A percentile compares a stretch with the other conserved stretches of the same genome.
phyloP scores from a whole-genome alignment of 1,139 yeast species.

The Chernovozyma aurita region DNA sequence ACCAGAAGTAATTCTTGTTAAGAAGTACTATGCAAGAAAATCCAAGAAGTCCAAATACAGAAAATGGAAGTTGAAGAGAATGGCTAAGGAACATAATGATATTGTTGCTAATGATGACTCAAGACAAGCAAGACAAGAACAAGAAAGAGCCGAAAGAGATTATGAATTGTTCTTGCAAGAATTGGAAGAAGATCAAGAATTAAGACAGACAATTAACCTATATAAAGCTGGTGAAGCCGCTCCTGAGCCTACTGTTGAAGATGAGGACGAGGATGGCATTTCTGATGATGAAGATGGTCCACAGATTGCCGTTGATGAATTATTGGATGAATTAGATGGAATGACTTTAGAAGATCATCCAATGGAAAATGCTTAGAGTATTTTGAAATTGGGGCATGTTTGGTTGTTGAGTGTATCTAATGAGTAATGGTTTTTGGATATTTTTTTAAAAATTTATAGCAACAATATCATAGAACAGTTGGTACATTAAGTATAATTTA shows the following conservation, averaged over 20 bases:
- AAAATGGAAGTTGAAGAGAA: conserved; percentile 94
- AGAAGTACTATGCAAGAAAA: conserved; percentile 85
- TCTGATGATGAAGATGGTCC: conserved; percentile 74
- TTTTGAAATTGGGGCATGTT: no score
- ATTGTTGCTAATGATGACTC: conserved; percentile 75
- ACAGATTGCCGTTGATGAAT: conserved; percentile 72
- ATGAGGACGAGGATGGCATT: conserved; percentile 38
- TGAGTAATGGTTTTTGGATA: no score
- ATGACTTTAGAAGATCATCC: conserved; percentile 67
- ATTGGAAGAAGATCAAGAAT: conserved; percentile 93
- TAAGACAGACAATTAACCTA: conserved; percentile 84
- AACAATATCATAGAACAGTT: no score
- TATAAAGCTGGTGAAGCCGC: conserved; percentile 60
- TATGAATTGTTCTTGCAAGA: conserved; percentile 95
- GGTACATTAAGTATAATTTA: no score
- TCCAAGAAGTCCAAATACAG: conserved; percentile 74
- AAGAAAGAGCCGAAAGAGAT: conserved; percentile 90
- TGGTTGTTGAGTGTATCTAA: no score
- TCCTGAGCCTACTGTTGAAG: conserved; percentile 31
- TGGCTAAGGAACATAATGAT: conserved; percentile 93
- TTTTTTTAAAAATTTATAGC: no score
- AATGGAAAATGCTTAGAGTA: conserved; percentile 14
- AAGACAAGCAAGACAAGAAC: conserved; percentile 80
- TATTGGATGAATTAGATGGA: conserved; percentile 88
- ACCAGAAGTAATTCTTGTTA: conserved; percentile 90